Evolutionary conservation across 805 yeast genomes (phyloP).

Genomic region (Metschnikowia proteae): DNA sequence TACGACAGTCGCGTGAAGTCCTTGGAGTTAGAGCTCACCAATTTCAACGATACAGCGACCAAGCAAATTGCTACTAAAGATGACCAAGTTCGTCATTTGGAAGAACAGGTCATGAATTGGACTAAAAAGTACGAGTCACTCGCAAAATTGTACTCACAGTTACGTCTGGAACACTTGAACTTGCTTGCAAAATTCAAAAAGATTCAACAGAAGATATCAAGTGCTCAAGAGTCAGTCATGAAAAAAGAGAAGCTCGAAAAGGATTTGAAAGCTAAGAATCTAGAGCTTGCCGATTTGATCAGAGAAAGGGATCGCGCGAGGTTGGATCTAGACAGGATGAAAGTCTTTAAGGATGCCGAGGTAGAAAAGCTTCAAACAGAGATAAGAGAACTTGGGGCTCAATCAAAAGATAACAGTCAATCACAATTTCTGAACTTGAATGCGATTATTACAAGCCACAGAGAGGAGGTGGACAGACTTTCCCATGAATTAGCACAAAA

Average conservation of each 20-base stretch:
- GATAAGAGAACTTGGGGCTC: constrained; percentile 55
- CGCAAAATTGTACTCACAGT: constrained; percentile 84
- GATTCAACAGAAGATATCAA: constrained; percentile 78
- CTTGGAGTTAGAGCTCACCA: constrained; percentile 66
- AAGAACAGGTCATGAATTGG: constrained; percentile 77
- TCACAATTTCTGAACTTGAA: constrained; percentile 61
- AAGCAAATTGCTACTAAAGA: constrained; percentile 75
- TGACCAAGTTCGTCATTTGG: constrained; percentile 61
- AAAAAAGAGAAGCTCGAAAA: constrained; percentile 78
- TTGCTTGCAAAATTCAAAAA: constrained; percentile 74
- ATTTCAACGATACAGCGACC: constrained; percentile 59
- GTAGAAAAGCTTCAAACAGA: constrained; percentile 64
- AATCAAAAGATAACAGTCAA: constrained; percentile 57
- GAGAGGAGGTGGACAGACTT: constrained; percentile 55
- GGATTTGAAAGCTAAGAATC: constrained; percentile 78
- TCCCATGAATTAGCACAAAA: constrained; percentile 32
- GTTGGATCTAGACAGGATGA: constrained; percentile 68
- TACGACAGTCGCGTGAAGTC: constrained; percentile 82
- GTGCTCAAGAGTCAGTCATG: constrained; percentile 86
- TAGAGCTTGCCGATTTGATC: constrained; percentile 84
- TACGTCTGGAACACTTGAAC: constrained; percentile 87
- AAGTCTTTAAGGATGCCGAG: constrained; percentile 61
- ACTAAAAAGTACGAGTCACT: constrained; percentile 81
- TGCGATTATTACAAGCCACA: constrained; percentile 57
- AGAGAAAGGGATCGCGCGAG: constrained; percentile 88